phyloP scores from a whole-genome alignment of 345 rosid genomes.

The Boechera retrofracta region DNA sequence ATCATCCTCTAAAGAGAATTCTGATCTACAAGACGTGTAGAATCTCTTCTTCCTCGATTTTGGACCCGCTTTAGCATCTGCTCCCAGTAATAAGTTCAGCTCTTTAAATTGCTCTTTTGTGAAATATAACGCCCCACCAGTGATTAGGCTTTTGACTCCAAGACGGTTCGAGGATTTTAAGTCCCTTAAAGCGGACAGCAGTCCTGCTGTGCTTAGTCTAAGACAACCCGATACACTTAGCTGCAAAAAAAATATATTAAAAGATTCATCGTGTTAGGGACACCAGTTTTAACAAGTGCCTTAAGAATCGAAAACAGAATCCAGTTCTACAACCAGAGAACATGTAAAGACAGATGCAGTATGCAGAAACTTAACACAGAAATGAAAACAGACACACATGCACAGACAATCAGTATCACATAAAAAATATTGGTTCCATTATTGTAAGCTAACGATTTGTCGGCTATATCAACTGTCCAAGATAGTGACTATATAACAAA shows the following conservation, averaged over 20 bases:
- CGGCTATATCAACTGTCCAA: too few relatives aligned
- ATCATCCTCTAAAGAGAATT: slow-evolving; percentile 30
- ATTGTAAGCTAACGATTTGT: not conserved
- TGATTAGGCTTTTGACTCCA: slow-evolving; percentile 28
- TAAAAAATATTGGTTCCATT: not conserved
- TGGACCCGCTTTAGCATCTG: slow-evolving; percentile 22
- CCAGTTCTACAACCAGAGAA: too few relatives aligned
- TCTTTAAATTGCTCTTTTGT: slow-evolving; percentile 42
- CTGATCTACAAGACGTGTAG: slow-evolving; percentile 19
- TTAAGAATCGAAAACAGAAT: slow-evolving; percentile 1
- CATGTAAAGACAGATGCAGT: not conserved
- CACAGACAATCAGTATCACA: not conserved
- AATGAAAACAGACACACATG: not conserved
- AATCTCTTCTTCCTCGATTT: slow-evolving; percentile 29
- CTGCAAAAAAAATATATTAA: slow-evolving; percentile 26
- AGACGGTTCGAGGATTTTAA: slow-evolving; percentile 35
- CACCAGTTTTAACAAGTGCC: too few relatives aligned
- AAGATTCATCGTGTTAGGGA: slow-evolving; percentile 8
- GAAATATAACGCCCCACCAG: slow-evolving; percentile 42
- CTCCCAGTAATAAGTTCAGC: slow-evolving; percentile 38
- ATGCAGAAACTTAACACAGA: not conserved
- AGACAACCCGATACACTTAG: slow-evolving; percentile 40
- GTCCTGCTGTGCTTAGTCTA: slow-evolving; percentile 42
- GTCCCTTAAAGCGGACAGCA: slow-evolving; percentile 34
- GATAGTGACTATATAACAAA: too few relatives aligned